Evolutionary conservation across 2,329 filamentous ascomycete species (phyloP), one percentile per base, ranked within the genome.

Genomic region (Podosphaera xanthii): DNA sequence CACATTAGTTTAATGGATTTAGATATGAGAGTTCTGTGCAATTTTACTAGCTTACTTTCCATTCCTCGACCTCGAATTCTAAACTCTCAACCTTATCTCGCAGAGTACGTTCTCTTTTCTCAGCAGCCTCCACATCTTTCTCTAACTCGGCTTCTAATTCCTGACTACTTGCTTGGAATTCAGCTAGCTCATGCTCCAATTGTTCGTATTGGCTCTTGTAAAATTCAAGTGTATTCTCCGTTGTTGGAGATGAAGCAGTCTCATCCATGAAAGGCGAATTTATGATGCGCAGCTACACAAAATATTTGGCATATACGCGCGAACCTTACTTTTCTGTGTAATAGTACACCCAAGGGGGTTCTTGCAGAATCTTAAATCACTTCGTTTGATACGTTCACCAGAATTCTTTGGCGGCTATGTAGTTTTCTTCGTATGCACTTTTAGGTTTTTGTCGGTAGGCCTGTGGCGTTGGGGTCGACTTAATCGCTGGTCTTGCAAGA

Each of bases 121-220:
- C 92, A 52, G 90, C 90, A 52, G 87, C 85, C 67, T 97, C 91
- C 60, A 98, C 84, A 70, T 98, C 92, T 75, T 90, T 94, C 72
- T 98, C 92, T 58, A 98, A 76, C 72, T 97, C 92, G 55, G 85
- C 81, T 72, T 98, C 92, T 36, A 98, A 78, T 71, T 97, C 92
- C 70, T 88, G 86, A 71, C 90, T 96, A 59, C 89, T 95, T 60
- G 87, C 79, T 69, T 95, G 87, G 70, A 98, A 98, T 68, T 98
- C 92, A 62, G 86, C 81, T 62, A 98, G 80, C 71, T 98, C 92
- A 58, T 82, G 77, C 72, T 96, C 92, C 44, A 98, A 79, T 69
- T 88, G 82, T 72, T 94, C 89, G 74, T 97, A 97, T 71, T 97
- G 91, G 59, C 82, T 74, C 76, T 98, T 98, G 80, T 97, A 98